Evolutionary conservation across 768 basidiomycete genomes (phyloP).

Genomic region (Rhodosporidiobolus odoratus): DNA sequence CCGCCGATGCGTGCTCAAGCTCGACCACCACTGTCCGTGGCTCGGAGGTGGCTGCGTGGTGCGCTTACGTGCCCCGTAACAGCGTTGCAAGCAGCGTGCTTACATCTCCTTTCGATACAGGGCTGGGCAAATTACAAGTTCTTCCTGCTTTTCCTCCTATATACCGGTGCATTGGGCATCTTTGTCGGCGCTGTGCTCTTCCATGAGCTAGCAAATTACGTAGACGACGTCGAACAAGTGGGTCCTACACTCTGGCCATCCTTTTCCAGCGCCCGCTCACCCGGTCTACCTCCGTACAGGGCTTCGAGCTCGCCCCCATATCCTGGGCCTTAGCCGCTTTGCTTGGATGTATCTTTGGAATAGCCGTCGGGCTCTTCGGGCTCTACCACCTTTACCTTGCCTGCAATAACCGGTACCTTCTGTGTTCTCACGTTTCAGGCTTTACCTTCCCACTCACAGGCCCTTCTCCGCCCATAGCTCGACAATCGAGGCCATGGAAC

Average conservation of each 20-base stretch:
- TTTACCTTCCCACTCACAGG: not conserved
- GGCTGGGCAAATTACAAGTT: constrained; percentile 38
- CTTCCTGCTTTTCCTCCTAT: constrained; percentile 31
- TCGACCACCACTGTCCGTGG: constrained; percentile 40
- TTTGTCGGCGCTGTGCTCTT: constrained; percentile 6
- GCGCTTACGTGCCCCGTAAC: not conserved
- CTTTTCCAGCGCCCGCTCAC: no score
- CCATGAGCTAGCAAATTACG: constrained; percentile 20
- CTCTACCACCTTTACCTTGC: constrained; percentile 34
- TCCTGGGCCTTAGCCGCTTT: constrained; percentile 31
- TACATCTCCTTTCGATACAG: not conserved
- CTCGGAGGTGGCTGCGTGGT: constrained; percentile 34
- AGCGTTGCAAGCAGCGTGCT: not conserved
- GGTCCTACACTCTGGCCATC: not conserved
- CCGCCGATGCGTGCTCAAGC: constrained; percentile 28
- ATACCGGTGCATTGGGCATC: constrained; percentile 25
- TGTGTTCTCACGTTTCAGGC: not conserved
- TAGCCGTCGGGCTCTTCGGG: constrained; percentile 14
- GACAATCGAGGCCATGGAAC: constrained; percentile 34
- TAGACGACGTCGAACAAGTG: constrained; percentile 1
- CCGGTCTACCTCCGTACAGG: not conserved
- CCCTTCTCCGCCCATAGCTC: not conserved
- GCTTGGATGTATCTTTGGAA: constrained; percentile 30
- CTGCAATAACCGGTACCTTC: constrained; percentile 22
- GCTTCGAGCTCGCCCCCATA: constrained; percentile 34